Base-by-base conservation (phyloP, 768 basidiomycete species). In the Leccinum truebloodii region DNA sequence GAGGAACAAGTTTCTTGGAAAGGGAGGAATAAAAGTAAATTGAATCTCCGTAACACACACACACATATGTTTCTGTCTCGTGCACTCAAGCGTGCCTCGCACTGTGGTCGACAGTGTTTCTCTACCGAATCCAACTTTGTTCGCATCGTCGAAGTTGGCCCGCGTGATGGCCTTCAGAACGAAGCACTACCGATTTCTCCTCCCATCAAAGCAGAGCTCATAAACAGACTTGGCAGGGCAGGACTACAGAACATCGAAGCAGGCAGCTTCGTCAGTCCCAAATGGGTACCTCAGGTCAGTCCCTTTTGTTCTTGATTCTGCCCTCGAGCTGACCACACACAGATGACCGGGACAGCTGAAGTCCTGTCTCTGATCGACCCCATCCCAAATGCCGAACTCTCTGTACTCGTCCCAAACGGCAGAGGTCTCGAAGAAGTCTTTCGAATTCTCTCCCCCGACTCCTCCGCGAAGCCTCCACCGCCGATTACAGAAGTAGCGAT, bases 81-180 rank as follows among this genome's bases (percentile, higher is more conserved):
- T 32, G 16, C 39, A 26, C 20, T 61, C 58, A 63, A 50, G 54
- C 54, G n/a, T 20, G 44, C 24, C 2, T 10, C 51, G 1, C 28
- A 34, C 35, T 44, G 12, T 13, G 34, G 34, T 9, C 0, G 30
- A 16, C 61, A 62, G 16, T 24, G 8, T 39, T 52, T 64, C 28
- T 62, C 67, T 13, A 53, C 54, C 10, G 58, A 62, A 34, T 59
- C 69, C 58, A 64, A 71, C 51, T 64, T 64, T 53, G 72, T 73
- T 7, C 73, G 68, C 54, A 89, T 97, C 50, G 89, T 98, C 49
- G 95, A 96, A 75, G 93, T 96, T 4, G 91, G 92, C 1, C 92
- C 94, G 1, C 80, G 95, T 30, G 95, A 98, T 74, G 95, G 95
- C 1, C 80, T 98, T 12, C 94, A 96, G 77, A 96, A 96, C 68